Percentiles rank a stretch among this genome's conserved stretches.
These are phyloP conservation scores for Gyrodon lividus DNA, from an alignment of 768 basidiomycete genomes.

Conservation along the genomic window DNA sequence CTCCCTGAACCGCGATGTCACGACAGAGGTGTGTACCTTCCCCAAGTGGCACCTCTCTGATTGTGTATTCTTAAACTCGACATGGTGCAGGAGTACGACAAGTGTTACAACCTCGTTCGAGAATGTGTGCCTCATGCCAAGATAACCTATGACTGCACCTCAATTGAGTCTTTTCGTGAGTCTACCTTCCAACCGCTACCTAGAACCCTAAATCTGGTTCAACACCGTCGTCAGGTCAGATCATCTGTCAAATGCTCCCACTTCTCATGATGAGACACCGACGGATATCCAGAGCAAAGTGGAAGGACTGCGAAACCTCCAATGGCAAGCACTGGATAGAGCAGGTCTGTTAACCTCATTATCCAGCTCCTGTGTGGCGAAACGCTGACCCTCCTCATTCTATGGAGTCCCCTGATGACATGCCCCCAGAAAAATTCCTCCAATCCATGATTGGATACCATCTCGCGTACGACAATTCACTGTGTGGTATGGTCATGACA, in stretches of 20 bases:
- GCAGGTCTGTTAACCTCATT: constrained; percentile 47
- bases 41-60: constrained; percentile 8
- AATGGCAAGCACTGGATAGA: constrained; percentile 83
- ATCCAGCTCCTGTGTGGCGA: background rate
- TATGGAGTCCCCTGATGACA: constrained; percentile 51
- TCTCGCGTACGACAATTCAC: constrained; percentile 61
- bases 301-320: constrained; percentile 60
- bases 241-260: constrained; percentile 73
- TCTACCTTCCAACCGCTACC: constrained; percentile 8
- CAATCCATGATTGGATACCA: constrained; percentile 82
- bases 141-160: constrained; percentile 52
- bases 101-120: constrained; percentile 57
- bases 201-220: background rate
- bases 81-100: constrained; percentile 65
- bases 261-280: constrained; percentile 85
- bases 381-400: constrained; percentile 3
- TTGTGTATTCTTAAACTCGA: background rate
- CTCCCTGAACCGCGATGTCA: constrained; percentile 71
- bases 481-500: constrained; percentile 85
- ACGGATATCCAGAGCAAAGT: constrained; percentile 71
- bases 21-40: constrained; percentile 49
- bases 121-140: constrained; percentile 59
- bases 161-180: constrained; percentile 69
- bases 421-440: constrained; percentile 62
- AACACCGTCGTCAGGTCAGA: constrained; percentile 51